Conservation (phyloP, 768 basidiomycete species). For the Termitomyces sp. region DNA sequence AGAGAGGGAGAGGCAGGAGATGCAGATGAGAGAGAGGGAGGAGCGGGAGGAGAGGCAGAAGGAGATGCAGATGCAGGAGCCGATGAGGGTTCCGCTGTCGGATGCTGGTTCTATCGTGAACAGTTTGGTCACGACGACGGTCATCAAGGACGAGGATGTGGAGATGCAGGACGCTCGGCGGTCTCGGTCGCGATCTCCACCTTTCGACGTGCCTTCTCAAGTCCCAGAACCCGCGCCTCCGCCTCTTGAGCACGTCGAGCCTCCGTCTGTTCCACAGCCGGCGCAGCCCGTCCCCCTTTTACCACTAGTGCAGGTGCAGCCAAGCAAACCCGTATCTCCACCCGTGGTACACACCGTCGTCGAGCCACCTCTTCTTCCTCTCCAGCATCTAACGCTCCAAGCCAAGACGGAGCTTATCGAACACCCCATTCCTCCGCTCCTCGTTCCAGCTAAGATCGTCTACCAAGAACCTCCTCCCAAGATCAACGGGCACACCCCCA, state of each 20-base stretch:
- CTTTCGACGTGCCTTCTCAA: not conserved
- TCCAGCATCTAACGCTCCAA: constrained; percentile 10
- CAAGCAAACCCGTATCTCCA: constrained; percentile 1
- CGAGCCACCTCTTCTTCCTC: not conserved
- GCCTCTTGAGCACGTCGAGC: not conserved
- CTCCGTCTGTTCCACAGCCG: not conserved
- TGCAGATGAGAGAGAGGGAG: constrained; percentile 38
- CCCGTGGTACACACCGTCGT: not conserved
- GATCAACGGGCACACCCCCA: not conserved
- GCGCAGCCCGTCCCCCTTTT: not conserved
- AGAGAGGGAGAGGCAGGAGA: constrained; percentile 5
- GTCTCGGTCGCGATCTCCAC: not conserved
- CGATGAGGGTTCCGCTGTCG: not conserved
- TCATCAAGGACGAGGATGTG: constrained; percentile 5
- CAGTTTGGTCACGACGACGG: not conserved
- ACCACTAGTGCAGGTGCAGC: not conserved
- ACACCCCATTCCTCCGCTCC: constrained; percentile 7
- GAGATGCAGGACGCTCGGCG: constrained; percentile 4
- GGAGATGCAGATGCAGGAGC: constrained; percentile 5
- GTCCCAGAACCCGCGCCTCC: not conserved
- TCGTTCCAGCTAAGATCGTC: not conserved
- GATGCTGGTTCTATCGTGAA: not conserved
- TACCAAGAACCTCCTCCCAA: not conserved
- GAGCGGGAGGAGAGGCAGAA: constrained; percentile 36
- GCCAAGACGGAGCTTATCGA: constrained; percentile 22